phyloP scores from a whole-genome alignment of 2,329 filamentous ascomycete species.

The Nemania sp. region DNA sequence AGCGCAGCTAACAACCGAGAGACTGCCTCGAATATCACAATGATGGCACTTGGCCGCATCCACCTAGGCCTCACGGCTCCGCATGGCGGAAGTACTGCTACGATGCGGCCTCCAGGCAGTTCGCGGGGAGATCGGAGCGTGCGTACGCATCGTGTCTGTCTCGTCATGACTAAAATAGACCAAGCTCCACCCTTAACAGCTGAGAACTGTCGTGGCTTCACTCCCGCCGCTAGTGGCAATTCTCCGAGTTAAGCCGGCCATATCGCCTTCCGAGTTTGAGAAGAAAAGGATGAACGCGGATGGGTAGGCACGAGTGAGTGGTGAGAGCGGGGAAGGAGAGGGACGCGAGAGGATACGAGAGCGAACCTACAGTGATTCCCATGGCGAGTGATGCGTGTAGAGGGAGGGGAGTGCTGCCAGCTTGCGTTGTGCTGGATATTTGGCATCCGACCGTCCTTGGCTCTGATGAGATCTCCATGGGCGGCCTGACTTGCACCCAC shows the following conservation, averaged over 20 bases:
- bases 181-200: background rate
- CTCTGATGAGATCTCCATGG: background rate
- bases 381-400: background rate
- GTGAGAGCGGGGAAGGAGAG: background rate
- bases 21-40: background rate
- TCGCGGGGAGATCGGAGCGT: too few species aligned
- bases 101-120: background rate
- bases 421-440: background rate
- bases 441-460: background rate
- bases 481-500: background rate
- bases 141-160: background rate
- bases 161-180: background rate
- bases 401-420: background rate
- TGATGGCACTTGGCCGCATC: background rate
- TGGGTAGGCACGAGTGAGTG: background rate
- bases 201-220: background rate
- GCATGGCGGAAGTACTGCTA: background rate
- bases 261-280: background rate
- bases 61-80: background rate
- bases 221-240: background rate
- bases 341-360: background rate
- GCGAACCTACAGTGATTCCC: background rate
- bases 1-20: conserved; percentile 3
- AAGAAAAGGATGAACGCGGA: background rate
- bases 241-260: background rate